Conservation (phyloP, 306 rosid genomes). For the Myrica gale region DNA sequence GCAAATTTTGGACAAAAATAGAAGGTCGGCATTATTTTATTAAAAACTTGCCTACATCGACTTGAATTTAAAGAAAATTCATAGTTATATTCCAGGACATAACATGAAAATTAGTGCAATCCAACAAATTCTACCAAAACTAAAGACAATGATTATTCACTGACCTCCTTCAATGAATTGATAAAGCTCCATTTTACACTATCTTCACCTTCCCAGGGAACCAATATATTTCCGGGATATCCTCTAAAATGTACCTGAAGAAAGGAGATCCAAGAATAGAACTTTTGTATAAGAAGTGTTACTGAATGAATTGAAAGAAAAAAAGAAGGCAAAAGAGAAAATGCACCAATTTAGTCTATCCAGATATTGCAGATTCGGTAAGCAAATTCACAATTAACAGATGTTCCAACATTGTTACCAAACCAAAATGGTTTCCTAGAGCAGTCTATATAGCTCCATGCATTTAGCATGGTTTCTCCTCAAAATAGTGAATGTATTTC, state of each 20-base stretch:
- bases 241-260: conserved; percentile 89
- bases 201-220: conserved; percentile 94
- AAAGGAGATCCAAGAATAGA: conserved; percentile 23
- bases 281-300: conserved; percentile 12
- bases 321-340: not conserved
- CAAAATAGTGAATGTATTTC: not conserved
- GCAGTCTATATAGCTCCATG: not conserved
- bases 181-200: conserved; percentile 87
- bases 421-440: not conserved
- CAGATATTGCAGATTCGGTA: not conserved
- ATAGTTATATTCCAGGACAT: not conserved
- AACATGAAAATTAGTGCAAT: conserved; percentile 6
- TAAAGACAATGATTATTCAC: conserved; percentile 21
- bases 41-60: not conserved
- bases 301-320: not conserved
- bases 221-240: conserved; percentile 68
- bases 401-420: not conserved
- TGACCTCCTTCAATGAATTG: conserved; percentile 93
- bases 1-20: not conserved
- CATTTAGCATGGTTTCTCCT: not conserved
- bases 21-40: not conserved
- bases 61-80: not conserved
- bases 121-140: conserved; percentile 19
- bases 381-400: not conserved
- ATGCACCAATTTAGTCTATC: not conserved